These are phyloP conservation scores for Conidiobolus incongruus DNA, from an alignment of 371 early-diverging fungal genomes.

Conservation along the genomic window DNA sequence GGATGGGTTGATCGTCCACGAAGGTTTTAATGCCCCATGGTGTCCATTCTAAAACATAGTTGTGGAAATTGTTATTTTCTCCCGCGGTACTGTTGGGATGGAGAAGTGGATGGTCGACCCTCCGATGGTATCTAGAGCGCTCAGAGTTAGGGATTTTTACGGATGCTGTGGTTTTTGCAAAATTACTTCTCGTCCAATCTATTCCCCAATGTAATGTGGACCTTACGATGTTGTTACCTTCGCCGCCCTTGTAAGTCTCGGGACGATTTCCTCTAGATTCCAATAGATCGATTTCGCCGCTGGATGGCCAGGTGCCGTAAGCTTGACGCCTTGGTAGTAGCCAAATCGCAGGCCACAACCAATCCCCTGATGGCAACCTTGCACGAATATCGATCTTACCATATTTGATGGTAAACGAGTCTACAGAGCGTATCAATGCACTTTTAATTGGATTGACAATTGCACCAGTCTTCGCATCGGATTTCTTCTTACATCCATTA, in stretches of 20 bases:
- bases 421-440: slow-evolving; percentile 20
- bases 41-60: slow-evolving; percentile 31
- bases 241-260: slow-evolving; percentile 12
- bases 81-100: neutral
- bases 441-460: slow-evolving; percentile 43
- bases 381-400: slow-evolving; percentile 42
- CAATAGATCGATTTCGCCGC: slow-evolving; percentile 23
- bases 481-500: slow-evolving; percentile 26
- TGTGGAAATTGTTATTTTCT: slow-evolving; percentile 15
- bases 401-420: slow-evolving; percentile 21
- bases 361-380: slow-evolving; percentile 35
- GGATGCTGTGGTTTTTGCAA: slow-evolving; percentile 2
- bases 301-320: slow-evolving; percentile 49
- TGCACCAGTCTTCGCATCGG: slow-evolving; percentile 20
- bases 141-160: slow-evolving; percentile 6
- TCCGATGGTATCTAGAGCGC: slow-evolving; percentile 16
- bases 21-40: slow-evolving; percentile 27
- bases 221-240: slow-evolving; percentile 1
- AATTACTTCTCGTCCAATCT: neutral
- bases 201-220: slow-evolving; percentile 5
- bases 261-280: slow-evolving; percentile 34
- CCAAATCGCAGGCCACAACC: slow-evolving; percentile 46
- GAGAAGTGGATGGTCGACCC: neutral
- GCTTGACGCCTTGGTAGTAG: slow-evolving; percentile 32
- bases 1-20: slow-evolving; percentile 25